Percentiles rank a stretch among this genome's conserved stretches.
Conservation (phyloP, 2,329 filamentous ascomycete species). For the Epichloe elymi region DNA sequence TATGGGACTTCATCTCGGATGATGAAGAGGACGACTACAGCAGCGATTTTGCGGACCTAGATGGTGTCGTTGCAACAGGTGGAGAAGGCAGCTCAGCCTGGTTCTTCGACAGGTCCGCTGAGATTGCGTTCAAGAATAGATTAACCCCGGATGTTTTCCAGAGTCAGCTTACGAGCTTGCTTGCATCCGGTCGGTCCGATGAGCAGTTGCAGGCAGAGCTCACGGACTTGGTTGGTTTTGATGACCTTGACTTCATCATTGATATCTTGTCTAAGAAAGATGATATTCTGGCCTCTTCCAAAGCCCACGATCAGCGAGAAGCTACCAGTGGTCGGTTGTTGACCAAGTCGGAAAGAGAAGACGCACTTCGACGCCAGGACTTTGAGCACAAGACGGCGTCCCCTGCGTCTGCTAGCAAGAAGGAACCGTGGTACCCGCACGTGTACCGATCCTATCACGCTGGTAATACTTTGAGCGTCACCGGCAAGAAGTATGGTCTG, state of each 20-base stretch:
- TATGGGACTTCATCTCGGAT: conserved; percentile 86
- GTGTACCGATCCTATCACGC: conserved; percentile 77
- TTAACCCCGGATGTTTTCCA: conserved; percentile 58
- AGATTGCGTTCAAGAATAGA: conserved; percentile 53
- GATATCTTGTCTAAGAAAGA: conserved; percentile 71
- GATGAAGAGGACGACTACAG: conserved; percentile 52
- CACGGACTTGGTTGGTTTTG: conserved; percentile 82
- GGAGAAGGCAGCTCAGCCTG: conserved; percentile 44
- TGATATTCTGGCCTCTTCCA: conserved; percentile 44
- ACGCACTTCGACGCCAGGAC: conserved; percentile 62
- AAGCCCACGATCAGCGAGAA: conserved; percentile 19
- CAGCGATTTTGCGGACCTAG: conserved; percentile 47
- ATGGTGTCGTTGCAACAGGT: conserved; percentile 29
- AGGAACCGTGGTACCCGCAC: conserved; percentile 75
- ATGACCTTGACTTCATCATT: conserved; percentile 84
- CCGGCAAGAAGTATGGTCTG: conserved; percentile 71
- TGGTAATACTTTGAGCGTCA: conserved; percentile 70
- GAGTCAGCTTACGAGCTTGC: conserved; percentile 61
- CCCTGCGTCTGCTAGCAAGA: conserved; percentile 57
- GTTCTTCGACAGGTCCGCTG: conserved; percentile 56
- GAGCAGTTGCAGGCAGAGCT: conserved; percentile 86
- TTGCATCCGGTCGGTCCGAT: conserved; percentile 55
- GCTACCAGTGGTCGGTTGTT: conserved; percentile 43
- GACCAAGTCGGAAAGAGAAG: conserved; percentile 65
- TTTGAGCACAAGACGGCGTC: conserved; percentile 67